Evolutionary conservation across 495 filamentous ascomycete species (phyloP).

Genomic region (Paragyromitra xinjiangensis): DNA sequence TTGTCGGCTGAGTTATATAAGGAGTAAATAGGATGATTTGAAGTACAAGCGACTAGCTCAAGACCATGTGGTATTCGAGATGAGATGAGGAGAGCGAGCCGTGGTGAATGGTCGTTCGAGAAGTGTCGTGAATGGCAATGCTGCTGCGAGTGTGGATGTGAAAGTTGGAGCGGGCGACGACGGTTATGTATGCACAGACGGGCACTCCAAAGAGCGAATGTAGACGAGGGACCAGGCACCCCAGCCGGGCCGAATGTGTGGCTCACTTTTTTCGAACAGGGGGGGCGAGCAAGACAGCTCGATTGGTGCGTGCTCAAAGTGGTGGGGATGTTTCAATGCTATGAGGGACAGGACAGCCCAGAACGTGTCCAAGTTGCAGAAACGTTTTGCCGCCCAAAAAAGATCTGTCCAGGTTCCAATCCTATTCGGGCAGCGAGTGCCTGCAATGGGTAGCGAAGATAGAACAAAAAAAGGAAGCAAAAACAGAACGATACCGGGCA

Average conservation of each 20-base stretch:
- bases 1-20: conserved; percentile 26
- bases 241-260: conserved; percentile 16
- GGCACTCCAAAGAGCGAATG: conserved; percentile 13
- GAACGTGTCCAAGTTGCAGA: conserved; percentile 43
- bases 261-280: conserved; percentile 14
- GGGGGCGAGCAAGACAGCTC: conserved; percentile 32
- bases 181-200: conserved; percentile 50
- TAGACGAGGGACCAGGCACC: conserved; percentile 22
- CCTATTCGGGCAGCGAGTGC: conserved; percentile 29
- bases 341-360: conserved; percentile 21
- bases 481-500: conserved; percentile 32
- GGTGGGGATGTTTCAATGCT: conserved; percentile 51
- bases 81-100: conserved; percentile 31
- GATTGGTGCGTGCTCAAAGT: conserved; percentile 33
- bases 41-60: conserved; percentile 23
- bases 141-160: conserved; percentile 43
- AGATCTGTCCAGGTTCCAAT: conserved; percentile 38
- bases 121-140: conserved; percentile 33
- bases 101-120: conserved; percentile 27
- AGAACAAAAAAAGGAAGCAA: conserved; percentile 28
- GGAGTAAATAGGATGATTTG: conserved; percentile 18
- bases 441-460: conserved; percentile 26
- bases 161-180: conserved; percentile 47
- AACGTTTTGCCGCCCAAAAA: conserved; percentile 54
- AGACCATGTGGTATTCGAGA: conserved; percentile 28